Percentiles rank a stretch among this genome's conserved stretches.
These are phyloP conservation scores for Stemphylium lycopersici DNA, from an alignment of 2,329 filamentous ascomycete species.

Conservation along the genomic window DNA sequence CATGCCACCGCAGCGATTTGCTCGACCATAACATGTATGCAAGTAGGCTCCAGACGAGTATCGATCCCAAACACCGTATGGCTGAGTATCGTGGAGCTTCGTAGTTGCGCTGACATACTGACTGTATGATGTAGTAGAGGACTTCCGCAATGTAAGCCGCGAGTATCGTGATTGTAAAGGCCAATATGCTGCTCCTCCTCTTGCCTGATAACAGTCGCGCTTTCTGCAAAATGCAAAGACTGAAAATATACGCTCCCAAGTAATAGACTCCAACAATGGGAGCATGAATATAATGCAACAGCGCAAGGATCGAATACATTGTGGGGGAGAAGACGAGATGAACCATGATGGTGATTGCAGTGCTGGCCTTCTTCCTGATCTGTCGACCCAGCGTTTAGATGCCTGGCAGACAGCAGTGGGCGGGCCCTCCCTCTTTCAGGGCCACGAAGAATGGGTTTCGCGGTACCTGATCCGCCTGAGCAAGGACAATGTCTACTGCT, in stretches of 20 bases:
- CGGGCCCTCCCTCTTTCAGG: too few relatives aligned
- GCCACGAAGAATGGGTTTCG: too few relatives aligned
- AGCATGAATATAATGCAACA: constrained; percentile 44
- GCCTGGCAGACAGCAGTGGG: too few relatives aligned
- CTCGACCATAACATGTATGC: constrained; percentile 31
- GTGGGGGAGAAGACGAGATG: constrained; percentile 8
- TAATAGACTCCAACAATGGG: constrained; percentile 41
- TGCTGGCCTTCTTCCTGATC: not conserved
- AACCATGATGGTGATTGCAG: constrained; percentile 19
- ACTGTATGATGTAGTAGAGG: constrained; percentile 42
- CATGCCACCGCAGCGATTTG: constrained; percentile 38
- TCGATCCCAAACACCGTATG: constrained; percentile 42
- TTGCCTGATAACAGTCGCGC: constrained; percentile 29
- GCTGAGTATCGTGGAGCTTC: constrained; percentile 41
- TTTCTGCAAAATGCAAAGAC: constrained; percentile 41
- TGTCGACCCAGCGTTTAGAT: too few relatives aligned
- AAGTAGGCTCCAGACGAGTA: constrained; percentile 42
- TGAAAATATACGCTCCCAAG: constrained; percentile 34
- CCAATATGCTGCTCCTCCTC: constrained; percentile 28
- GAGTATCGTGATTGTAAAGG: constrained; percentile 22
- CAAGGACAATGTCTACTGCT: too few relatives aligned
- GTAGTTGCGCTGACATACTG: constrained; percentile 35
- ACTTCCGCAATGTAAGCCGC: constrained; percentile 39
- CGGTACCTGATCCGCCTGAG: too few relatives aligned
- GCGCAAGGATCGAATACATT: constrained; percentile 29